These are phyloP conservation scores for Abrus pulchellus DNA, from an alignment of 306 rosid species.

Conservation along the genomic window DNA sequence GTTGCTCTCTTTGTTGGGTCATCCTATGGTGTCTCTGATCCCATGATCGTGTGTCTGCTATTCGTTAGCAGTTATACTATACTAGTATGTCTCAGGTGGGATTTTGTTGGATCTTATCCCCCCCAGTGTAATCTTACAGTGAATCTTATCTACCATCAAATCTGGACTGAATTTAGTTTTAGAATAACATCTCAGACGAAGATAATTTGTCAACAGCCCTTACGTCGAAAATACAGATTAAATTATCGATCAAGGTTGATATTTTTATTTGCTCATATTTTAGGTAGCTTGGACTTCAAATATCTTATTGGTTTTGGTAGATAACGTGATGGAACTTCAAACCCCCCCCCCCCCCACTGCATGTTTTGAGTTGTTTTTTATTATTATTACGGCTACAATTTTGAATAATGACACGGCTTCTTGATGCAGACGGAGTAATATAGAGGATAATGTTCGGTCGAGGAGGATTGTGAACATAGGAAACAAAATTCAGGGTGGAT, in stretches of 20 bases:
- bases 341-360: background rate
- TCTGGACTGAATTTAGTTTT: background rate
- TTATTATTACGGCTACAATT: slow-evolving; percentile 19
- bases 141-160: background rate
- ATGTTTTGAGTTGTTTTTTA: slow-evolving; percentile 5
- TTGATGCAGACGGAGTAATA: slow-evolving; percentile 65
- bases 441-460: slow-evolving; percentile 12
- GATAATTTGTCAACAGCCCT: slow-evolving; percentile 5
- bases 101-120: background rate
- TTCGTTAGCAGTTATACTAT: background rate
- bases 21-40: background rate
- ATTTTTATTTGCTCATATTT: background rate
- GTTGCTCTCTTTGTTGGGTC: background rate
- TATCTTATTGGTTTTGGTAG: background rate
- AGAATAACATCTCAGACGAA: background rate
- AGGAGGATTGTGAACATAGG: slow-evolving; percentile 45
- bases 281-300: slow-evolving; percentile 2
- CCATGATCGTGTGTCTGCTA: background rate
- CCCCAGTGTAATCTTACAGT: background rate
- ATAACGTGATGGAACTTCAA: no score
- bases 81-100: background rate
- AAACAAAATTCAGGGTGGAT: slow-evolving; percentile 35
- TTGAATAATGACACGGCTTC: slow-evolving; percentile 25
- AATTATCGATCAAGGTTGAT: background rate
- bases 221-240: background rate